Base-by-base conservation (phyloP, 345 rosid genomes). In the Mangifera indica region DNA sequence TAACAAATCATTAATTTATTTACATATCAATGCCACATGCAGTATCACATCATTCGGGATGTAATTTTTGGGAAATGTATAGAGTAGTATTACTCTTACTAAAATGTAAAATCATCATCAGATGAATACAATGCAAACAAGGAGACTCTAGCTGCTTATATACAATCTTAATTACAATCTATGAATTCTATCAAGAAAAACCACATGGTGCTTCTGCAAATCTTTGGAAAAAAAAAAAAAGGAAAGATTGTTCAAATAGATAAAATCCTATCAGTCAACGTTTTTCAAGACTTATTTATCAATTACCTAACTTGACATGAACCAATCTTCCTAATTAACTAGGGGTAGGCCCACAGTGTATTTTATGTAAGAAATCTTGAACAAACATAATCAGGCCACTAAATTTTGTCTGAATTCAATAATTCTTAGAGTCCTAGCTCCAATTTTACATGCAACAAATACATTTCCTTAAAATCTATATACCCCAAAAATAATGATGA, bases 231-330 rank as follows among this genome's bases (percentile, higher is more conserved):
- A 17, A 13, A 15, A 49, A 49, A 15, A 49, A 15, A 13, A 7
- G 1, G 7, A 37, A 7, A 34, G 40, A 34, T 34, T 34, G 46
- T 44, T n/a, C 44, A 44, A 60, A 44, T 34, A 24, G 22, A 63
- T 21, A 5, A 22, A 3, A 48, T 25, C n/a, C 24, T 17, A 63
- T 63, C 67, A 63, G n/a, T 44, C 44, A 7, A 46, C 2, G 29
- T 42, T 17, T 21, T 63, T 52, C 67, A 63, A 34, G 34, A 45
- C 22, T 63, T 60, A n/a, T 29, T 29, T 45, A 63, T 63, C 25
- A 51, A 26, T 7, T 46, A 64, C 7, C 25, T n/a, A 4, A 3
- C 26, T 11, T 22, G 68, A 64, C 34, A 52, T 63, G 32, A 44
- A 63, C 42, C 67, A 21, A 42, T 42, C 7, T 44, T 42, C 10